Percentiles rank a stretch among this genome's conserved stretches.
Evolutionary conservation across 2,329 filamentous ascomycete species (phyloP).

Genomic region (Xylariomycetidae sp.): DNA sequence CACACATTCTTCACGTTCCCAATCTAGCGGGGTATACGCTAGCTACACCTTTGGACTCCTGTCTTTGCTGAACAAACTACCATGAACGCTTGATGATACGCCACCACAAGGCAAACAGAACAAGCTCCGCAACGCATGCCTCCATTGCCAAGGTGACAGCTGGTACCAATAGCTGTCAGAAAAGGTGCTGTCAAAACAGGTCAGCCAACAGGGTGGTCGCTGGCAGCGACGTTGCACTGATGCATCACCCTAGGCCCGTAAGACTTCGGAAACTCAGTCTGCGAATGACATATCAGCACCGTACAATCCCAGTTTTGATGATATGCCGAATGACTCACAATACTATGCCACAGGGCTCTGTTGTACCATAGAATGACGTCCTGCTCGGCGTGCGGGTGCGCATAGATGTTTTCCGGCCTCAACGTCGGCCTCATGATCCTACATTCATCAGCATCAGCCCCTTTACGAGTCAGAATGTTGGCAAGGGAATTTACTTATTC

Average conservation of each 20-base stretch:
- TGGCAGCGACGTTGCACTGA: slow-evolving; percentile 29
- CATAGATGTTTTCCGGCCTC: slow-evolving; percentile 29
- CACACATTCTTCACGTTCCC: too few species aligned
- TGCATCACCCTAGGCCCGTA: slow-evolving; percentile 35
- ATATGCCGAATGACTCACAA: slow-evolving; percentile 22
- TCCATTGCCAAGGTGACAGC: too few species aligned
- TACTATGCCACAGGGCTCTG: slow-evolving; percentile 33
- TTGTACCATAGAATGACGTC: slow-evolving; percentile 36
- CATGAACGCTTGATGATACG: too few species aligned
- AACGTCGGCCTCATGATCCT: slow-evolving; percentile 32
- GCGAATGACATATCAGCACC: not conserved
- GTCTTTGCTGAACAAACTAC: too few species aligned
- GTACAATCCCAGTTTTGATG: not conserved
- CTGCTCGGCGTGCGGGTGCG: slow-evolving; percentile 30
- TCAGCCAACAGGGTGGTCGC: slow-evolving; percentile 15
- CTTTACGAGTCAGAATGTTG: not conserved
- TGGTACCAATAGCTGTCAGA: too few species aligned
- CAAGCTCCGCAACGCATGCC: too few species aligned
- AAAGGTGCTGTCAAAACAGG: too few species aligned
- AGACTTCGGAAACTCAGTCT: slow-evolving; percentile 31
- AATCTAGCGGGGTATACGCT: too few species aligned
- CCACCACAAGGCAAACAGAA: too few species aligned
- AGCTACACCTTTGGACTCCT: too few species aligned
- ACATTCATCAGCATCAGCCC: too few species aligned
- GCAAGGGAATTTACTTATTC: slow-evolving; percentile 20